Base-by-base conservation (phyloP, 257 asterid genomes). In the Penstemon newberryi region DNA sequence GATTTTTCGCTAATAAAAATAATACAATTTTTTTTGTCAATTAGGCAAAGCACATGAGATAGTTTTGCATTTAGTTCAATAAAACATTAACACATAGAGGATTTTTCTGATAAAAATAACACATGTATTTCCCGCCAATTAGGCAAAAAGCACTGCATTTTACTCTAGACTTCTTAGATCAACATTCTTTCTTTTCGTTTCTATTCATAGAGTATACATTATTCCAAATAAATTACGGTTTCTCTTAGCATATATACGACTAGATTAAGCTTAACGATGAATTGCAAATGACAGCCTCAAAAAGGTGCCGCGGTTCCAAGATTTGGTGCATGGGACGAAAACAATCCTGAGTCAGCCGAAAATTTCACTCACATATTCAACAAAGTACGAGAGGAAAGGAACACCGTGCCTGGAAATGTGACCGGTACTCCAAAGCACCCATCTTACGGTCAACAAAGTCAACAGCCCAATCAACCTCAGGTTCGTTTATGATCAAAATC, bases 261-360 rank as follows among this genome's bases (percentile, higher is more conserved):
- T 13, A 49, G 13, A 66, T 55, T 15, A 7, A n/a, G 42, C 33
- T 25, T 25, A 1, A 25, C 33, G 33, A 25, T 78, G 55, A 38
- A 13, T 63, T 46, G 15, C 66, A 53, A 51, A 33, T 37, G 8
- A 54, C 83, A 83, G 90, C 81, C 87, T 18, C 90, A 78, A 8
- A 73, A 69, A 73, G 86, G 86, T 8, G 90, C 88, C 3, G 88
- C 89, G 0, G 85, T 90, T 64, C 96, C 96, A 49, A 81, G 65
- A 76, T 90, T 90, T 58, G 96, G 96, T 0, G 94, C 65, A 10
- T 90, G 96, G 96, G 82, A 89, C 19, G 96, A 85, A 69, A 82
- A 25, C 0, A 79, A 85, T 70, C 89, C 92, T 60, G 83, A 87
- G 52, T 51, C 89, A 4, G 93, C 91, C 3, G 93, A 85, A 7